These are phyloP conservation scores for Fusarium staphyleae DNA, from an alignment of 2,329 filamentous ascomycete species.

Conservation along the genomic window DNA sequence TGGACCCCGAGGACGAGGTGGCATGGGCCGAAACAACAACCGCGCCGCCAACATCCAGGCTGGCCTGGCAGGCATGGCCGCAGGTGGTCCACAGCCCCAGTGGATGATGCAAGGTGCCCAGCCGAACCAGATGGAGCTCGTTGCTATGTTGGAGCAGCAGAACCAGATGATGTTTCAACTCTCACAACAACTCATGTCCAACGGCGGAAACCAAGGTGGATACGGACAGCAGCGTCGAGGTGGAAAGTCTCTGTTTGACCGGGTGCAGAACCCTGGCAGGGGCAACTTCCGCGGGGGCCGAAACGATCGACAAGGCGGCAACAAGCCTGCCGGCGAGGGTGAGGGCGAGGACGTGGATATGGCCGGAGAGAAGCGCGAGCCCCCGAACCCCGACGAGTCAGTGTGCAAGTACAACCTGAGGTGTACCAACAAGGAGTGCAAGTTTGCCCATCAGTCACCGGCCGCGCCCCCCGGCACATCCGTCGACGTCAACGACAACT, in stretches of 20 bases:
- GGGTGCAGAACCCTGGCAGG: constrained; percentile 65
- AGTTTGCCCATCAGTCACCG: constrained; percentile 93
- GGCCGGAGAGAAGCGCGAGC: constrained; percentile 60
- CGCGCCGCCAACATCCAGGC: constrained; percentile 58
- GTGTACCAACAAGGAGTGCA: constrained; percentile 89
- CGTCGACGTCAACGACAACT: constrained; percentile 81
- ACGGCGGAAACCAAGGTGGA: constrained; percentile 56
- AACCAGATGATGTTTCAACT: constrained; percentile 85
- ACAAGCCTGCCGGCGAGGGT: constrained; percentile 44
- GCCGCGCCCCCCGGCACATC: constrained; percentile 79
- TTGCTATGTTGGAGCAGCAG: constrained; percentile 86
- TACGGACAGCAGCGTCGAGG: constrained; percentile 47
- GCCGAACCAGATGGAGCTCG: constrained; percentile 63
- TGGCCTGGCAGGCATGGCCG: constrained; percentile 56
- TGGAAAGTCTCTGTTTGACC: constrained; percentile 75
- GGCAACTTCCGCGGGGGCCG: constrained; percentile 61
- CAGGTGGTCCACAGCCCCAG: constrained; percentile 45
- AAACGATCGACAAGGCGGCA: constrained; percentile 48
- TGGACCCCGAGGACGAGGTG: constrained; percentile 68
- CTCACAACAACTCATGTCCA: constrained; percentile 66
- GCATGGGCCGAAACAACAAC: constrained; percentile 59
- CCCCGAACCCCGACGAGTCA: constrained; percentile 66
- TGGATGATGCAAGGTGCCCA: constrained; percentile 59
- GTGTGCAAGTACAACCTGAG: constrained; percentile 89
- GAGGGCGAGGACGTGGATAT: constrained; percentile 71